Percentiles rank a stretch among this genome's conserved stretches.
These are phyloP conservation scores for Fusarium devonianum DNA, from an alignment of 2,329 filamentous ascomycete genomes.

Conservation along the genomic window DNA sequence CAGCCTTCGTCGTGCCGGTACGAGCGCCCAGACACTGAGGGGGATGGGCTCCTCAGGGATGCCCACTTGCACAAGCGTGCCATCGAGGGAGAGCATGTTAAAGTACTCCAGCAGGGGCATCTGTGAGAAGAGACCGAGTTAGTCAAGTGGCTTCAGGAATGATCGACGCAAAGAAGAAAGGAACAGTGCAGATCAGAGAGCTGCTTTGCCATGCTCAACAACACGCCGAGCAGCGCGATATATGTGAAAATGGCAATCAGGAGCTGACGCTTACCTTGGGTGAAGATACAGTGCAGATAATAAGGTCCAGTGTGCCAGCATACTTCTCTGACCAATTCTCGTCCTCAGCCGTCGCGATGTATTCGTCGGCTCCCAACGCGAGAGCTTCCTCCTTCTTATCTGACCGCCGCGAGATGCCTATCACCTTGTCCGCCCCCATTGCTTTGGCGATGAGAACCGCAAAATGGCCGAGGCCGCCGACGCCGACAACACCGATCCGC, in stretches of 20 bases:
- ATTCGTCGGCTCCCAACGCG: slow-evolving; percentile 63
- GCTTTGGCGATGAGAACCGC: slow-evolving; percentile 72
- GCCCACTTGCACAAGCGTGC: slow-evolving; percentile 67
- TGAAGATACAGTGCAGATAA: slow-evolving; percentile 73
- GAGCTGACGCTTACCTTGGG: slow-evolving; percentile 38
- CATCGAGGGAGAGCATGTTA: slow-evolving; percentile 55
- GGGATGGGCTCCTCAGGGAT: slow-evolving; percentile 52
- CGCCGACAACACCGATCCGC: slow-evolving; percentile 69
- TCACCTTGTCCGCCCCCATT: slow-evolving; percentile 64
- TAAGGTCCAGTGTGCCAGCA: slow-evolving; percentile 70
- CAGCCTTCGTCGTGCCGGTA: slow-evolving; percentile 16
- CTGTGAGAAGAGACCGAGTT: slow-evolving; percentile 4
- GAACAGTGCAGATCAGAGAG: no score
- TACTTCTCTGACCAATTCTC: slow-evolving; percentile 60
- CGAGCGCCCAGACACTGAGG: slow-evolving; percentile 26
- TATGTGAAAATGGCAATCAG: not conserved
- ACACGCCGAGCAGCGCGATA: no score
- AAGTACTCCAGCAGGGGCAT: slow-evolving; percentile 34
- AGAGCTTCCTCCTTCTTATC: slow-evolving; percentile 63
- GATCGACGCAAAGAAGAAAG: no score
- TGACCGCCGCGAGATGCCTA: slow-evolving; percentile 63
- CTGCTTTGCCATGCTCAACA: no score
- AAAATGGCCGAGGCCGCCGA: slow-evolving; percentile 73
- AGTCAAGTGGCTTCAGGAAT: slow-evolving; percentile 2
- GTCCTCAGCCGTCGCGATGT: slow-evolving; percentile 62